Evolutionary conservation across 2,329 filamentous ascomycete genomes (phyloP), one percentile per base, ranked within the genome.

Genomic region (Periconia sp.): DNA sequence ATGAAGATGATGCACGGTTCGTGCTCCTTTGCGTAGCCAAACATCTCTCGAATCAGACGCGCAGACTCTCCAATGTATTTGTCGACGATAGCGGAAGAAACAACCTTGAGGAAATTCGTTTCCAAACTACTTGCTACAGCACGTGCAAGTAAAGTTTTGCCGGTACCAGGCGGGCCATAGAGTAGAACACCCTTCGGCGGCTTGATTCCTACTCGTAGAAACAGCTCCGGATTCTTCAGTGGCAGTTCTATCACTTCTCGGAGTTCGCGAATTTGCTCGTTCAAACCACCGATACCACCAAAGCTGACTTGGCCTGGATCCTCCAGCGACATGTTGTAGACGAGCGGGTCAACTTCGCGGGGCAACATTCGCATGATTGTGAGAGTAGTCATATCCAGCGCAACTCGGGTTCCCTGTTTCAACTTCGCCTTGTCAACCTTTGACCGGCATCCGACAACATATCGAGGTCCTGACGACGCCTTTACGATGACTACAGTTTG

Each of bases 1-100:
- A 99, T 99, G 84, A 99, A 99, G 78, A 99, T 99, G 76, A 99
- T 99, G 76, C 94, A 99, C 40, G 94, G 94, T 77, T 99, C 94
- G 75, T 99, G 94, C 75, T 99, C 95, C 78, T 97, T 97, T 68
- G 95, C 94, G 71, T 99, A 99, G 54, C 94, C 95, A 71, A 99
- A 99, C 95, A 99, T 99, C 77, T 99, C 94, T 74, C 94, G 88
- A 70, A 99, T 99, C 62, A 99, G 82, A 62, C 95, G 89, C 37
- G 94, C 94, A 11, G 94, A 99, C 79, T 99, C 94, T 76, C 94
- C 94, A 61, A 99, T 99, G 73, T 99, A 99, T 77, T 99, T 99
- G 82, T 99, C 95, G 59, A 99, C 94, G 70, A 99, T 99, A 27
- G 94, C 95, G 42, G 94, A 99, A 3, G 94, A 97, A 30, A 99